Base-by-base conservation (phyloP, 2,329 filamentous ascomycete species). In the Westerdykella sp. region DNA sequence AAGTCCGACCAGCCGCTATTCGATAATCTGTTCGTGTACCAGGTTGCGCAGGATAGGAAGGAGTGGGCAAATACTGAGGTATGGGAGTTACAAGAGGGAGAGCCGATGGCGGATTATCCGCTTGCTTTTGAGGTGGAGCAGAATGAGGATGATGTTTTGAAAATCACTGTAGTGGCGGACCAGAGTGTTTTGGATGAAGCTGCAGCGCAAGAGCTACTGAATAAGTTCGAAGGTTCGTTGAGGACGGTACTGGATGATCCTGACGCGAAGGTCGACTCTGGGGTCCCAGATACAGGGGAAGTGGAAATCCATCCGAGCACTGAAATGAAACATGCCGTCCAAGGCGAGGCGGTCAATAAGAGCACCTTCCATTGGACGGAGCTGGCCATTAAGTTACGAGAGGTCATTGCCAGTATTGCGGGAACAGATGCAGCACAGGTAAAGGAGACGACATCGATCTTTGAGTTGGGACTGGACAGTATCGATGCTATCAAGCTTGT, bases 401-500 rank as follows among this genome's bases (percentile, higher is more conserved):
- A 72, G 3, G 81, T 85, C 54, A 75, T 95, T 35, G 78, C 84
- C 1, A 55, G 59, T 0, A 69, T 95, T 5, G 78, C 82, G 1
- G 75, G 74, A 0, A 58, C 82, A 0, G 60, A 76, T 0, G 60
- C 66, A 3, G 61, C 72, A 1, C 66, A 74, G 0, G 69, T 95
- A 31, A 62, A 68, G 1, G 76, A 78, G 40, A 66, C 72, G 6
- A 80, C 79, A 0, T 84, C 84, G 0, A 79, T 96, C 10, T 82
- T 94, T 32, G 82, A 91, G 53, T 75, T 96, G 25, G 90, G 90
- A 0, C 75, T 96, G 6, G 91, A 96, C 69, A 95, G 90, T 57
- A 94, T 96, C 45, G 90, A 96, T 64, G 79, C 85, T 1, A 91
- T 96, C 63, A 94, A 88, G 55, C 70, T 96, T 0, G 84, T 86